phyloP scores from a whole-genome alignment of 371 early-diverging fungal species.

The Cladochytrium tenue region DNA sequence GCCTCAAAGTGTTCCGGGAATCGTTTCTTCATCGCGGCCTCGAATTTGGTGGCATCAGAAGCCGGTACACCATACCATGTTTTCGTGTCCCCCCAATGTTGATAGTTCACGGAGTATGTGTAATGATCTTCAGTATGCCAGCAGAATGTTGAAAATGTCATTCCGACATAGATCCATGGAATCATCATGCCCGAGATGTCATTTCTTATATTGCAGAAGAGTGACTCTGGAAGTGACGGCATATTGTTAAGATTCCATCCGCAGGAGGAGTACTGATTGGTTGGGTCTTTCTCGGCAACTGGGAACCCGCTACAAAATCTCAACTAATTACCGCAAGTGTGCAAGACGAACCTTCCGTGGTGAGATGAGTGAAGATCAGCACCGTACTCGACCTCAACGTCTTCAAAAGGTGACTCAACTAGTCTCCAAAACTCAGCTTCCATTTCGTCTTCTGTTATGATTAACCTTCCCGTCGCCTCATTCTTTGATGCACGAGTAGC shows the following conservation, averaged over 20 bases:
- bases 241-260: constrained; percentile 90
- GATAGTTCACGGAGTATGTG: constrained; percentile 93
- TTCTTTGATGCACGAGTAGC: constrained; percentile 4
- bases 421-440: constrained; percentile 96
- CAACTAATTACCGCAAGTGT: constrained; percentile 10
- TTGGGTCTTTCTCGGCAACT: constrained; percentile 54
- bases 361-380: constrained; percentile 90
- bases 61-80: constrained; percentile 97
- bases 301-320: constrained; percentile 70
- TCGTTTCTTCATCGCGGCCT: constrained; percentile 75
- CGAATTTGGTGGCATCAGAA: constrained; percentile 76
- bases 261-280: constrained; percentile 59
- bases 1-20: constrained; percentile 87
- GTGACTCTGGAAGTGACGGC: constrained; percentile 73
- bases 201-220: constrained; percentile 83
- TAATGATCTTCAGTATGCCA: constrained; percentile 98
- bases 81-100: constrained; percentile 92
- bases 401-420: constrained; percentile 71
- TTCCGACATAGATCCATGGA: constrained; percentile 96
- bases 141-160: constrained; percentile 94
- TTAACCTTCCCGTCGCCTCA: not conserved
- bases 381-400: constrained; percentile 93
- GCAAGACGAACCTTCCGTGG: constrained; percentile 73
- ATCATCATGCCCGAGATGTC: constrained; percentile 95
- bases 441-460: constrained; percentile 75